A percentile compares a stretch with the other conserved stretches of the same genome.
Evolutionary conservation across 306 rosid genomes (phyloP).

Genomic region (Trifolium pratense): DNA sequence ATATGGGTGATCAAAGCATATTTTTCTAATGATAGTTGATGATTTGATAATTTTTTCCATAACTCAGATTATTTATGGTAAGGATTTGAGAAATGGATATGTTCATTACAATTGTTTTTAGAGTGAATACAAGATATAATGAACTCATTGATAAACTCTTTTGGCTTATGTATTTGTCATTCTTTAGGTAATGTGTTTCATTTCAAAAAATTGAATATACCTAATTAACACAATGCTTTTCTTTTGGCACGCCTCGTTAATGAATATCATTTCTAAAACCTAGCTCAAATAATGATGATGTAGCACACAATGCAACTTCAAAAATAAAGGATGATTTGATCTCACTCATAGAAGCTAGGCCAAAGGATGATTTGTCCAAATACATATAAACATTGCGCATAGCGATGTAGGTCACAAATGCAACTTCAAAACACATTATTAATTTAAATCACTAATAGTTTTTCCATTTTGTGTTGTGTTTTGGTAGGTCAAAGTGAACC

Average conservation of each 20-base stretch:
- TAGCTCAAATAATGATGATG: no score
- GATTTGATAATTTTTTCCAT: neutral
- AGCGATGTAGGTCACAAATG: neutral
- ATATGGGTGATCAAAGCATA: neutral
- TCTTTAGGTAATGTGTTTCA: conserved; percentile 1
- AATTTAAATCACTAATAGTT: neutral
- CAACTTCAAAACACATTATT: neutral
- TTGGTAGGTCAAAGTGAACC: conserved; percentile 69
- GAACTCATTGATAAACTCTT: no score
- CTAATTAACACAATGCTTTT: neutral
- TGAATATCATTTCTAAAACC: neutral
- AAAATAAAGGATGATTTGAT: no score
- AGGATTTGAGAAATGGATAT: neutral
- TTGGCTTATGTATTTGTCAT: conserved; percentile 7
- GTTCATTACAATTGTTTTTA: no score
- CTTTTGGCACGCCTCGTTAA: neutral
- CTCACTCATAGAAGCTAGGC: no score
- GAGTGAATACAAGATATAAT: no score
- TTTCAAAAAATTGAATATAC: neutral
- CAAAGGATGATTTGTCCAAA: no score
- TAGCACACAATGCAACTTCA: no score
- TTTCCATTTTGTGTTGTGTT: conserved; percentile 18
- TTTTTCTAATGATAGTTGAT: neutral
- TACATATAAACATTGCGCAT: no score
- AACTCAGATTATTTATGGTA: neutral